phyloP scores from a whole-genome alignment of 202 grass and related monocot species.

The Zizania palustris region DNA sequence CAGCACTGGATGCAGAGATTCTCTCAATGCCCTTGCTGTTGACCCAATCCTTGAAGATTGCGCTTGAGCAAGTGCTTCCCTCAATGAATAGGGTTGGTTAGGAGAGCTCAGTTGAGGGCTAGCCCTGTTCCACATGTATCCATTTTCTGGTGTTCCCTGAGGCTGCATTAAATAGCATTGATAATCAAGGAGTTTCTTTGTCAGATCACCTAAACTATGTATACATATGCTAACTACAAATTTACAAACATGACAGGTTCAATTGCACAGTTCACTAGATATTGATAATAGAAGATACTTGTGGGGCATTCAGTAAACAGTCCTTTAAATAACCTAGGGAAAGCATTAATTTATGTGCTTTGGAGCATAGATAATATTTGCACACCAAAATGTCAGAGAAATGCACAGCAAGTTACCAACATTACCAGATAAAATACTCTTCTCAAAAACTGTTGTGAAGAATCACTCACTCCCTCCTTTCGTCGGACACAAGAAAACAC shows the following conservation, averaged over 20 bases:
- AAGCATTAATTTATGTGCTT: background rate
- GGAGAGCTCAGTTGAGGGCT: conserved; percentile 94
- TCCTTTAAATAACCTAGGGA: background rate
- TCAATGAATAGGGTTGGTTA: conserved; percentile 97
- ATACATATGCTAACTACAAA: conserved; percentile 8
- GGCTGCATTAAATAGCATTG: conserved; percentile 61
- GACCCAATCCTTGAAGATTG: conserved; percentile 97
- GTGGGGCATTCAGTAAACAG: conserved; percentile 22
- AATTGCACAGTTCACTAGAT: background rate
- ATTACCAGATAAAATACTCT: background rate
- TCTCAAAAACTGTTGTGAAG: background rate
- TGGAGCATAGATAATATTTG: background rate
- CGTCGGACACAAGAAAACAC: too few relatives aligned
- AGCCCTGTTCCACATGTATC: conserved; percentile 94
- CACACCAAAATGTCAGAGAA: background rate
- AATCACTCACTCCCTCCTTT: too few relatives aligned
- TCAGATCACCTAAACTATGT: conserved; percentile 28
- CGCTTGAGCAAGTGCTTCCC: conserved; percentile 95
- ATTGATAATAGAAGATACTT: conserved; percentile 3
- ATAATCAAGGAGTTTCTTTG: conserved; percentile 14
- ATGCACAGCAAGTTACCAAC: background rate
- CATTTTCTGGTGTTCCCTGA: conserved; percentile 91
- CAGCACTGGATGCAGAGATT: conserved; percentile 91
- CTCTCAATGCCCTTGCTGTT: conserved; percentile 80
- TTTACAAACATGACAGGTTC: conserved; percentile 2